Percentiles rank a stretch among this genome's conserved stretches.
phyloP scores from a whole-genome alignment of 1,284 basidiomycete species.

The Volvariella volvacea region DNA sequence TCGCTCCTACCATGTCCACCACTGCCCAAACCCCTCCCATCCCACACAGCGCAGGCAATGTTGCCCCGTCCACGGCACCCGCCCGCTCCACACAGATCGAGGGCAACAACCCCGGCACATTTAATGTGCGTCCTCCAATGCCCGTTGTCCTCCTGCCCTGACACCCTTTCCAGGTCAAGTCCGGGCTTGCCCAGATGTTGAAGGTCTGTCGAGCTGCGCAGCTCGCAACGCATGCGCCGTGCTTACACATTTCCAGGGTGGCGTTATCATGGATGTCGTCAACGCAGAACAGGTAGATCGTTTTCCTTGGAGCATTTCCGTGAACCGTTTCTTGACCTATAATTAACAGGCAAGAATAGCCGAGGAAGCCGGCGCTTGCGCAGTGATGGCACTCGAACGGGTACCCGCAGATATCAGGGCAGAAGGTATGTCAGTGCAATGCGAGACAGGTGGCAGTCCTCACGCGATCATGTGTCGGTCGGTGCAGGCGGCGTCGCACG shows the following conservation, averaged over 20 bases:
- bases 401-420: conserved; percentile 94
- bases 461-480: conserved; percentile 3
- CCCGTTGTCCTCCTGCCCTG: conserved; percentile 7
- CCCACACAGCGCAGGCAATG: conserved; percentile 28
- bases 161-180: conserved; percentile 65
- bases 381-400: conserved; percentile 95
- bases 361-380: conserved; percentile 96
- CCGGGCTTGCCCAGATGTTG: conserved; percentile 91
- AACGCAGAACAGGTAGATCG: conserved; percentile 68
- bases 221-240: conserved; percentile 6
- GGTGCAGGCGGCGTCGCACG: conserved; percentile 75
- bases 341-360: conserved; percentile 80
- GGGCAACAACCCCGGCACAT: conserved; percentile 72
- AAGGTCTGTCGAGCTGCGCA: conserved; percentile 47
- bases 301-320: conserved; percentile 6
- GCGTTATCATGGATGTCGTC: conserved; percentile 92
- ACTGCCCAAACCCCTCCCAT: conserved; percentile 24
- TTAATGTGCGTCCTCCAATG: conserved; percentile 48
- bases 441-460: conserved; percentile 1
- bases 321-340: conserved; percentile 16
- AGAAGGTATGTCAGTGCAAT: conserved; percentile 37
- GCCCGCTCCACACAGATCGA: conserved; percentile 53
- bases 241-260: conserved; percentile 43
- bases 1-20: conserved; percentile 12
- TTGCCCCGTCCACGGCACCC: conserved; percentile 39